Evolutionary conservation across 441 rosid genomes (phyloP).

Genomic region (Erysimum cheiri): DNA sequence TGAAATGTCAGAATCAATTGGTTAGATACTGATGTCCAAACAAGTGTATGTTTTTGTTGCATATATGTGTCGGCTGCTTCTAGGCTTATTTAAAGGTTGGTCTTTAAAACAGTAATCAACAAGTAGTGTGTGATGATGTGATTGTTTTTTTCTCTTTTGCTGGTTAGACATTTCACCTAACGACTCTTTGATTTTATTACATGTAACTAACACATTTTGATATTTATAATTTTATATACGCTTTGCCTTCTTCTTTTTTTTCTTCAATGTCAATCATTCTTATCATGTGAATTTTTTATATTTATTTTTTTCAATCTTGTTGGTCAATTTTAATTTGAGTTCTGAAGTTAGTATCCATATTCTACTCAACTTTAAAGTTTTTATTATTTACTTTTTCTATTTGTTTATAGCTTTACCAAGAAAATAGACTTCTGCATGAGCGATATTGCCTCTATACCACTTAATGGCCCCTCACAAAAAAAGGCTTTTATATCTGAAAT

Average conservation of each 20-base stretch:
- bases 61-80: slow-evolving; percentile 39
- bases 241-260: background rate
- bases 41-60: slow-evolving; percentile 14
- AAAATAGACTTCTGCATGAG: no score
- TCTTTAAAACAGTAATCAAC: slow-evolving; percentile 34
- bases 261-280: background rate
- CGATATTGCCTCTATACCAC: no score
- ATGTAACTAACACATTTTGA: slow-evolving; percentile 9
- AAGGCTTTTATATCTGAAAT: no score
- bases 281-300: background rate
- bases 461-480: no score
- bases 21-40: slow-evolving; percentile 43
- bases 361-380: background rate
- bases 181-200: slow-evolving; percentile 8
- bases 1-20: slow-evolving; percentile 41
- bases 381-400: no score
- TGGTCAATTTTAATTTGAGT: slow-evolving; percentile 1
- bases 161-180: slow-evolving; percentile 40
- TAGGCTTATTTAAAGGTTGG: background rate
- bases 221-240: background rate
- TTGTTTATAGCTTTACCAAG: no score
- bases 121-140: slow-evolving; percentile 38
- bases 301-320: background rate
- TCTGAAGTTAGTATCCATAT: background rate
- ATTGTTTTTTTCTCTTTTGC: slow-evolving; percentile 2